Conservation (phyloP, 2,329 filamentous ascomycete genomes). For the Colletotrichum chrysophilum region DNA sequence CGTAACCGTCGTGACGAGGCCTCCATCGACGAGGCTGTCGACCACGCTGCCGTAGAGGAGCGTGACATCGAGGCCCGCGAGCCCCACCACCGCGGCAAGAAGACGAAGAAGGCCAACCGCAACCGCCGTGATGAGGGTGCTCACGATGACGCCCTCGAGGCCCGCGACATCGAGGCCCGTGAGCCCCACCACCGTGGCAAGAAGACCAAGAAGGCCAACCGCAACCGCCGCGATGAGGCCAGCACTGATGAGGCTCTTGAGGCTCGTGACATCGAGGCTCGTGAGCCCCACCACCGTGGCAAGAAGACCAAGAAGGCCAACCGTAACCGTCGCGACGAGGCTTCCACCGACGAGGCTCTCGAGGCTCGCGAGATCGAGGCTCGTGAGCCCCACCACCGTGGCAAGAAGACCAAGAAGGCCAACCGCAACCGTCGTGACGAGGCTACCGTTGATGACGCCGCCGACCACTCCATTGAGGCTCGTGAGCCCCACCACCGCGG, state of each 20-base stretch:
- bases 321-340: not conserved
- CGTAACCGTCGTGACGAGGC: not conserved
- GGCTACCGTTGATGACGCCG: not conserved
- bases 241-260: not conserved
- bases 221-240: not conserved
- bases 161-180: constrained; percentile 22
- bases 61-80: constrained; percentile 21
- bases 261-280: constrained; percentile 21
- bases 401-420: constrained; percentile 20
- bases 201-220: constrained; percentile 20
- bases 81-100: constrained; percentile 22
- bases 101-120: constrained; percentile 3
- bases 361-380: constrained; percentile 22
- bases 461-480: not conserved
- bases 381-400: constrained; percentile 21
- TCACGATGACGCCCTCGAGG: constrained; percentile 3
- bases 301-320: constrained; percentile 23
- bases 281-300: constrained; percentile 21
- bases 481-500: constrained; percentile 22
- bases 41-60: not conserved
- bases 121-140: not conserved
- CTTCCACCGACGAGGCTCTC: not conserved
- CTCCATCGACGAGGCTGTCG: not conserved
- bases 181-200: constrained; percentile 22
- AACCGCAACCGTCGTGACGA: constrained; percentile 3